Base-by-base conservation (phyloP, 2,329 filamentous ascomycete species). In the Trichoderma brevicompactum region DNA sequence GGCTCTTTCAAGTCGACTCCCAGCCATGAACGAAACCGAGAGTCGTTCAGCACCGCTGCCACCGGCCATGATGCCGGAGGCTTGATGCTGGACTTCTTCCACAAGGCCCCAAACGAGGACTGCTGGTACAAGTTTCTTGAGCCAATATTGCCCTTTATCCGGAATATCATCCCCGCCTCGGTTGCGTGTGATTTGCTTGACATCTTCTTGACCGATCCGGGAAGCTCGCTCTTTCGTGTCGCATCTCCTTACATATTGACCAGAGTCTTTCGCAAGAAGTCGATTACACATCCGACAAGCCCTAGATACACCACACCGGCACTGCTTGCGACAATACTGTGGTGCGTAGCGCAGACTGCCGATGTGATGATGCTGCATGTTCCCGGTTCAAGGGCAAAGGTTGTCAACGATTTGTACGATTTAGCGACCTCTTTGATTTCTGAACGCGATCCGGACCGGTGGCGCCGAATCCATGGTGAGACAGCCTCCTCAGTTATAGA, bases 181-280 rank as follows among this genome's bases (percentile, higher is more conserved):
- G 73, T 81, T 2, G 81, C 81, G 0, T 82, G 79, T 59, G 78
- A 83, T 32, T 75, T 84, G 12, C 73, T 84, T 2, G 81, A 83
- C 55, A 76, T 82, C 1, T 84, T 81, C 67, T 77, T 84, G 65
- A 78, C 77, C 10, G 80, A 81, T 32, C 77, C 79, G 0, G 79
- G 78, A 3, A 79, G 75, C 61, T 79, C 79, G 3, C 71, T 80
- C 0, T 80, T 81, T 65, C 76, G 78, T 13, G 78, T 75, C 43
- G 77, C 79, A 0, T 83, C 81, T 4, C 81, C 82, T 0, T 83
- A 83, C 65, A 78, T 83, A 15, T 73, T 83, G 19, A 80, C 80
- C 0, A 74, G 79, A 23, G 76, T 84, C 60, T 78, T 83, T 50
- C 76, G 81, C 17, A 80, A 77, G 66, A 76, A 75, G 62, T 81